Conservation (phyloP, 2,329 filamentous ascomycete genomes). For the Microcera coccophila region DNA sequence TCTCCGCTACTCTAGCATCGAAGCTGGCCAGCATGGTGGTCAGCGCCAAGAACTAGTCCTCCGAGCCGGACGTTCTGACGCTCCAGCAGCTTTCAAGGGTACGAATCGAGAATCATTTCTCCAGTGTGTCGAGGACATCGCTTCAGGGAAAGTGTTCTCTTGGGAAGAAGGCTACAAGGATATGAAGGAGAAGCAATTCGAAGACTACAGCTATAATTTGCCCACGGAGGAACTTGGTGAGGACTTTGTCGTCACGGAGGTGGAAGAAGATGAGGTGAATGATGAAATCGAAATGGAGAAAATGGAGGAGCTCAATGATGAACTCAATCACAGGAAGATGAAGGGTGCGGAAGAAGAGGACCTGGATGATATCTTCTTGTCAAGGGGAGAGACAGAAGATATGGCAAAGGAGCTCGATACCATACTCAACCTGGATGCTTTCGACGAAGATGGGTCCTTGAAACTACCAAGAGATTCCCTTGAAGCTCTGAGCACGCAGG, state of each 20-base stretch:
- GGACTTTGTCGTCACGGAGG: slow-evolving; percentile 20
- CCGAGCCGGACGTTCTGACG: slow-evolving; percentile 8
- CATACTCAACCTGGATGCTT: neutral
- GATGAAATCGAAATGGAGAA: neutral
- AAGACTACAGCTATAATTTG: slow-evolving; percentile 27
- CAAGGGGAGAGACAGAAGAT: slow-evolving; percentile 7
- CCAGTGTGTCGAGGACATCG: slow-evolving; percentile 28
- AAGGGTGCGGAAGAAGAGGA: neutral
- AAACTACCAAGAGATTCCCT: neutral
- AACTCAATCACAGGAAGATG: neutral
- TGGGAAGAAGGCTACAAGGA: slow-evolving; percentile 33
- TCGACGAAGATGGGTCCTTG: no score
- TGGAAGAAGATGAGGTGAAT: slow-evolving; percentile 2
- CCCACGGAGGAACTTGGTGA: slow-evolving; percentile 22
- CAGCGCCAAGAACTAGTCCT: slow-evolving; percentile 50
- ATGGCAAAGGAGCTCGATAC: neutral
- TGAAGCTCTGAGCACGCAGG: no score
- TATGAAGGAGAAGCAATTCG: slow-evolving; percentile 24
- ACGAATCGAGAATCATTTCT: slow-evolving; percentile 21
- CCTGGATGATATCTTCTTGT: slow-evolving; percentile 2
- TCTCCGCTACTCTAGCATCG: slow-evolving; percentile 50
- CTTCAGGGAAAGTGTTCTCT: slow-evolving; percentile 30
- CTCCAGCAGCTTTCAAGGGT: neutral
- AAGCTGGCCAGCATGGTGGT: slow-evolving; percentile 49
- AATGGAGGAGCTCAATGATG: neutral